Evolutionary conservation across 2,329 filamentous ascomycete species (phyloP), one percentile per base, ranked within the genome.

Genomic region (Diplodia sapinea): DNA sequence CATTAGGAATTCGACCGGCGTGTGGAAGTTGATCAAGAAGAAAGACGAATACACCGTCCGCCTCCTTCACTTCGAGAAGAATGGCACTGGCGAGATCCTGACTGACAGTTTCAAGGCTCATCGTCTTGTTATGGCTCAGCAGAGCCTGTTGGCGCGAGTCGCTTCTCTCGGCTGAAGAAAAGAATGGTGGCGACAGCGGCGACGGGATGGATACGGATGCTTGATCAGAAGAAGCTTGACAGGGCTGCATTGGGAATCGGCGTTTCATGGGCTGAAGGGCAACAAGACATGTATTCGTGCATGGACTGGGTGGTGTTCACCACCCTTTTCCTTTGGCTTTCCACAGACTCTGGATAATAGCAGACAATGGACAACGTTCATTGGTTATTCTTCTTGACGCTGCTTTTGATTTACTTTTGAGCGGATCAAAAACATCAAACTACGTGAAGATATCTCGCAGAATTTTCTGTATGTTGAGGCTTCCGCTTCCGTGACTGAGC

Each of bases 21-120:
- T 64, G 31, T 64, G 61, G 61, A 38, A 54, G 61, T 8, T 64
- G 13, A 2, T 4, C 12, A 64, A 64, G 61, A 9, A 26, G 9
- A 4, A 4, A n/a, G 12, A 54, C 12, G 15, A n/a, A 4, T 1
- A 26, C 26, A 26, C 4, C 29, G 20, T 64, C 23, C 20, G 43
- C 11, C 33, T 64, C 23, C 13, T 40, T 7, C 29, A 40, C 20
- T 9, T 12, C 12, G 29, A 17, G 23, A 13, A n/a, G 17, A 13
- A 17, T 6, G 61, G 61, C 31, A 38, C 31, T 1, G 61, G 23
- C 47, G 12, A 54, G 47, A 54, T 64, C 11, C n/a, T 64, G 8
- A 52, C 61, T 31, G 31, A 38, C 7, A 29, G 51, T 23, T 64
- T 64, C 50, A 47, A 49, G 12, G 26, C 40, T 13, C 57, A 50